Conservation (phyloP, 176 grass and related monocot species). For the Typha latifolia region DNA sequence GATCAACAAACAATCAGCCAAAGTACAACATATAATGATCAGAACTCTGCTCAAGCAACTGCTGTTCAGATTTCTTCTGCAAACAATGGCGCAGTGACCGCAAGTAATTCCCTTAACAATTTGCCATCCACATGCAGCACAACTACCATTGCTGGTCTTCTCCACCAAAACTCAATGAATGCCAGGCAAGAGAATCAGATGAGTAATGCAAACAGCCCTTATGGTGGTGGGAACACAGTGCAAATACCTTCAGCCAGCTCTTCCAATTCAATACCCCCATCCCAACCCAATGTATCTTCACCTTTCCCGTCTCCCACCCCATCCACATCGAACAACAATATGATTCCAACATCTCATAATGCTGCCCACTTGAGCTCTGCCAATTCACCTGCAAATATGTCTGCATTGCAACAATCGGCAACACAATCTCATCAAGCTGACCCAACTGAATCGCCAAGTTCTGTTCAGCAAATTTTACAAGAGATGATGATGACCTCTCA, state of each 20-base stretch:
- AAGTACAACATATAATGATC: constrained; percentile 2
- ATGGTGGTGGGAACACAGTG: constrained; percentile 11
- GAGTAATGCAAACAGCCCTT: neutral
- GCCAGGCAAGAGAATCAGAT: constrained; percentile 8
- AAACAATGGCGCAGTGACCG: constrained; percentile 3
- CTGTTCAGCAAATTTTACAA: constrained; percentile 28
- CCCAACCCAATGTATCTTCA: constrained; percentile 16
- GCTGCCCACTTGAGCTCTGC: constrained; percentile 5
- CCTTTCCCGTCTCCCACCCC: constrained; percentile 5
- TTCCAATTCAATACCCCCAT: constrained; percentile 14
- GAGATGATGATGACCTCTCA: constrained; percentile 36
- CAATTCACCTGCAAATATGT: constrained; percentile 20
- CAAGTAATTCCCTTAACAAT: constrained; percentile 14
- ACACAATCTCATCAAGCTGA: constrained; percentile 15
- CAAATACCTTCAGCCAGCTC: constrained; percentile 23
- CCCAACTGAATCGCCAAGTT: constrained; percentile 21
- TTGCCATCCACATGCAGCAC: constrained; percentile 3
- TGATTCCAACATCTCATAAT: constrained; percentile 11
- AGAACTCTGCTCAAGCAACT: constrained; percentile 1
- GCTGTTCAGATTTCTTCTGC: constrained; percentile 14
- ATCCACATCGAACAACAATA: constrained; percentile 1
- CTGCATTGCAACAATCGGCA: constrained; percentile 6
- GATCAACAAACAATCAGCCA: constrained; percentile 12
- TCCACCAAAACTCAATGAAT: constrained; percentile 18
- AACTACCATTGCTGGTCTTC: constrained; percentile 9